Conservation (phyloP, 2,329 filamentous ascomycete genomes). For the Aspergillus novofumigatus region DNA sequence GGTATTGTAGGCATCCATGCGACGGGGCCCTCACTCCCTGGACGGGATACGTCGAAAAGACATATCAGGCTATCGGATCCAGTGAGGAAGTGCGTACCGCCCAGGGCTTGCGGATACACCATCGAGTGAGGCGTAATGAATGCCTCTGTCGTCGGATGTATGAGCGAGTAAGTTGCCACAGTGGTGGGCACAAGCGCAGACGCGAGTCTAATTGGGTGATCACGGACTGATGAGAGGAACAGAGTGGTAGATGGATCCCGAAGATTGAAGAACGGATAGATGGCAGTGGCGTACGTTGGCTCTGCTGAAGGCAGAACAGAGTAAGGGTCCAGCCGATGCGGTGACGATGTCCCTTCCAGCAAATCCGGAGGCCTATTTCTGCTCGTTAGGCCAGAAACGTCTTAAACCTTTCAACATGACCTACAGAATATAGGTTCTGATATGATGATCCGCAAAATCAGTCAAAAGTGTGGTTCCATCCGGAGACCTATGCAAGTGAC, state of each 20-base stretch:
- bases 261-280: slow-evolving; percentile 54
- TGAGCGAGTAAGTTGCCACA: slow-evolving; percentile 52
- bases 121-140: slow-evolving; percentile 54
- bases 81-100: slow-evolving; percentile 53
- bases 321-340: slow-evolving; percentile 43
- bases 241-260: slow-evolving; percentile 47
- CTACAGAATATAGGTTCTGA: slow-evolving; percentile 54
- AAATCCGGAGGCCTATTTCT: slow-evolving; percentile 44
- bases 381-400: slow-evolving; percentile 6
- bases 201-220: slow-evolving; percentile 54
- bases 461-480: slow-evolving; percentile 58
- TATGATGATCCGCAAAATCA: slow-evolving; percentile 47
- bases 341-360: slow-evolving; percentile 35
- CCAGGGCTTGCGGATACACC: slow-evolving; percentile 43
- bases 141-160: slow-evolving; percentile 53
- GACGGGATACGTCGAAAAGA: slow-evolving; percentile 52
- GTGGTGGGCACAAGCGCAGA: slow-evolving; percentile 50
- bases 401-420: not conserved
- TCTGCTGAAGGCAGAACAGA: slow-evolving; percentile 44
- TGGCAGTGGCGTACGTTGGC: slow-evolving; percentile 50
- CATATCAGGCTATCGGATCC: slow-evolving; percentile 53
- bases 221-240: slow-evolving; percentile 49
- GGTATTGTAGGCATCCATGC: slow-evolving; percentile 46
- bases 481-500: slow-evolving; percentile 37
- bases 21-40: slow-evolving; percentile 45